These are phyloP conservation scores for Cutaneotrichosporon dermatis DNA, from an alignment of 1,284 basidiomycete species.

Conservation along the genomic window DNA sequence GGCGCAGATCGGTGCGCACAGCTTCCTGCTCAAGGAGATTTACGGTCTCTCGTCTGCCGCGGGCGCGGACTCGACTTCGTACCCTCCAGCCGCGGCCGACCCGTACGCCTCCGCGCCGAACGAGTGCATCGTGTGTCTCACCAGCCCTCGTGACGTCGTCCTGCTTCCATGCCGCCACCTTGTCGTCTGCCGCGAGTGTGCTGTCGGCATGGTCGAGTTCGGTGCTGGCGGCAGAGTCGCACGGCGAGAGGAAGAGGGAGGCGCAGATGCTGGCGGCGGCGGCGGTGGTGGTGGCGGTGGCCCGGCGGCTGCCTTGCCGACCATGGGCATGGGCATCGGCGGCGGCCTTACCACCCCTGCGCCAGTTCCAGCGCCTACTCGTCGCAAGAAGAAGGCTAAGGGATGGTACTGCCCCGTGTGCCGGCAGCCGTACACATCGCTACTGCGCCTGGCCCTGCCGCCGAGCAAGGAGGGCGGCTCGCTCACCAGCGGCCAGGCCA, in stretches of 20 bases:
- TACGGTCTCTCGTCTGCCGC: slow-evolving; percentile 64
- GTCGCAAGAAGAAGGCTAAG: slow-evolving; percentile 82
- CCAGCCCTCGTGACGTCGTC: slow-evolving; percentile 78
- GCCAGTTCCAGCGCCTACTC: slow-evolving; percentile 38
- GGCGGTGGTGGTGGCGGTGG: slow-evolving; percentile 25
- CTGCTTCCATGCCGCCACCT: slow-evolving; percentile 83
- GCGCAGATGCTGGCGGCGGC: slow-evolving; percentile 9
- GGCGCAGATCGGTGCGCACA: slow-evolving; percentile 73
- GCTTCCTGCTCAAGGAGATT: slow-evolving; percentile 87
- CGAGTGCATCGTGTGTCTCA: slow-evolving; percentile 82
- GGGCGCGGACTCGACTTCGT: slow-evolving; percentile 49
- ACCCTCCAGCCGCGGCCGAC: slow-evolving; percentile 53
- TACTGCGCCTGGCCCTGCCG: slow-evolving; percentile 73
- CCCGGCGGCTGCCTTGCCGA: neutral
- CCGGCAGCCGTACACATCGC: slow-evolving; percentile 82
- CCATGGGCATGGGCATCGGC: slow-evolving; percentile 22
- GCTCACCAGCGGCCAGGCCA: slow-evolving; percentile 10
- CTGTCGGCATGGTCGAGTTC: slow-evolving; percentile 89
- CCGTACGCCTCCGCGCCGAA: slow-evolving; percentile 70
- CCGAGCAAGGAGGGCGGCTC: slow-evolving; percentile 49
- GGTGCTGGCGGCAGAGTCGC: slow-evolving; percentile 76
- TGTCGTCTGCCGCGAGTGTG: slow-evolving; percentile 86
- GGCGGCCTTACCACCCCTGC: slow-evolving; percentile 14
- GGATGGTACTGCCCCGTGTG: slow-evolving; percentile 94
- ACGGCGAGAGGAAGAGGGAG: slow-evolving; percentile 14